Evolutionary conservation across 345 rosid genomes (phyloP).

Genomic region (Eucalyptus caleyi): DNA sequence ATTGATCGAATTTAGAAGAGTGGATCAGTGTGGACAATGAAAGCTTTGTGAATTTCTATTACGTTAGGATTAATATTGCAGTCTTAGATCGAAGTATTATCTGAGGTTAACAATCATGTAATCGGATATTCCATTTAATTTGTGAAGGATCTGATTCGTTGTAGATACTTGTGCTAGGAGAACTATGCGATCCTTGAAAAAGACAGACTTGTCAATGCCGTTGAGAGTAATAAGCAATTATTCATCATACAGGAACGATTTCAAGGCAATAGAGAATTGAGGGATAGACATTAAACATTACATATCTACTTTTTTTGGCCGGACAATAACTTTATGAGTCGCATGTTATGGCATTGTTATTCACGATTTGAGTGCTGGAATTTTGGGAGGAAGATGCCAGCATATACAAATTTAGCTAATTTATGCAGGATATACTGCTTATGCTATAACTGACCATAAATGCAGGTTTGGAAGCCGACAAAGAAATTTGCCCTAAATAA

Average conservation of each 20-base stretch:
- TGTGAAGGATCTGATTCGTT: too few species aligned
- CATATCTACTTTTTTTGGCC: not conserved
- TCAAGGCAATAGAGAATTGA: not conserved
- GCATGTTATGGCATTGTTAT: not conserved
- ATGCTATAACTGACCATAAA: not conserved
- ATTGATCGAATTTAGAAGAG: too few species aligned
- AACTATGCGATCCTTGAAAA: too few species aligned
- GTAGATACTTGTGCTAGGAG: too few species aligned
- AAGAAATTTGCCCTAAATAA: not conserved
- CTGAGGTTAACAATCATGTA: too few species aligned
- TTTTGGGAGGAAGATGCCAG: not conserved
- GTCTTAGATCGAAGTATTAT: not conserved
- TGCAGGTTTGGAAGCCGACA: not conserved
- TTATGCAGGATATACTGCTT: not conserved
- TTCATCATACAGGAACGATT: not conserved
- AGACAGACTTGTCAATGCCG: not conserved
- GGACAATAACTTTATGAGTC: not conserved
- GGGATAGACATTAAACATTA: too few species aligned
- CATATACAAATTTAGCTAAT: not conserved
- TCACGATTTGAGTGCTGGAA: not conserved
- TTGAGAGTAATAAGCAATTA: too few species aligned
- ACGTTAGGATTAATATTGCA: not conserved
- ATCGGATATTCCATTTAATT: too few species aligned
- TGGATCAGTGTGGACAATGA: accelerated
- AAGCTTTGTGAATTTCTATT: too few species aligned